Evolutionary conservation across 2,329 filamentous ascomycete species (phyloP).

Genomic region (Fonsecaea erecta): DNA sequence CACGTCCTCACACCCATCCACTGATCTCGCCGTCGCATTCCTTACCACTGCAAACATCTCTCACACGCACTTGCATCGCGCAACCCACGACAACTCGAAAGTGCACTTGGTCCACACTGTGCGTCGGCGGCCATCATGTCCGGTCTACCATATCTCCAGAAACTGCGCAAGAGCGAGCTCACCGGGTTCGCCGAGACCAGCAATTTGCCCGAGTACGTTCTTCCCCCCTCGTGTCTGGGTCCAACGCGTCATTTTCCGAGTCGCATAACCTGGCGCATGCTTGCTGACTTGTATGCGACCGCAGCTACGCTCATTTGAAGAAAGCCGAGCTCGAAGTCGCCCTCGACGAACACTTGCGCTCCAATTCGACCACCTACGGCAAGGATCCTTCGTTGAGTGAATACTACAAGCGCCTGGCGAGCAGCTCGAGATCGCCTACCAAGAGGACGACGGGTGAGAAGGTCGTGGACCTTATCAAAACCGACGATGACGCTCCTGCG

Average conservation of each 20-base stretch:
- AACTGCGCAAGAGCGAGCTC: constrained; percentile 82
- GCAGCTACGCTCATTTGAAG: constrained; percentile 33
- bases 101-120: neutral
- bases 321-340: constrained; percentile 64
- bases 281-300: constrained; percentile 35
- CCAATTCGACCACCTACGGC: constrained; percentile 69
- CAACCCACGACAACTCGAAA: neutral
- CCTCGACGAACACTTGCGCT: constrained; percentile 73
- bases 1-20: neutral
- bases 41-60: constrained; percentile 4
- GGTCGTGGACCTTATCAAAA: constrained; percentile 47
- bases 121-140: constrained; percentile 60
- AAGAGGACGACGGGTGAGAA: constrained; percentile 51
- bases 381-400: constrained; percentile 68
- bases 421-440: constrained; percentile 61
- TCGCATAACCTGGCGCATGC: constrained; percentile 20
- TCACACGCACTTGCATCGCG: neutral
- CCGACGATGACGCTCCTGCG: constrained; percentile 45
- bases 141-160: constrained; percentile 71
- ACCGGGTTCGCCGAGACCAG: constrained; percentile 69
- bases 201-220: constrained; percentile 66
- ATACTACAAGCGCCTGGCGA: constrained; percentile 74
- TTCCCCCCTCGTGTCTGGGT: constrained; percentile 2
- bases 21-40: constrained; percentile 11
- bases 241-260: constrained; percentile 26